Base-by-base conservation (phyloP, 129 eudicot genomes). In the Pseudognaphalium luteoalbum region DNA sequence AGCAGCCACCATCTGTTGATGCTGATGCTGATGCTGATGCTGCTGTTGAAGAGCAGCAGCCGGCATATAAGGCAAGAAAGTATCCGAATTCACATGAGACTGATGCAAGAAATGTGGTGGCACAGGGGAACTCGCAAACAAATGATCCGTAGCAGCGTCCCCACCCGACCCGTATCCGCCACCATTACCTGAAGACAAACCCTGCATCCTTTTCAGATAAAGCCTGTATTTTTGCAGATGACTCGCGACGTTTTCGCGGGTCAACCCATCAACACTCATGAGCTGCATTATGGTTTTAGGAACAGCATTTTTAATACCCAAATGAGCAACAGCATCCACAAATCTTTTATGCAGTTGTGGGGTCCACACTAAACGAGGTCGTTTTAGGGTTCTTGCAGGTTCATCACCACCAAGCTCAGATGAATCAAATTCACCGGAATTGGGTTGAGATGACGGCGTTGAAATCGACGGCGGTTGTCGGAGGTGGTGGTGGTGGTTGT, bases 221-320 rank as follows among this genome's bases (percentile, higher is more conserved):
- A 95, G 94, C 68, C 99, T 73, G 66, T 95, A 95, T 65, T 95
- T 95, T 50, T 95, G 99, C 41, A 95, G 42, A 61, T 95, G 99
- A 80, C 99, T 95, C 3, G 99, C 99, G 0, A 95, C 99, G 72
- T 93, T 93, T 76, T 93, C 98, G 0, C 98, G 79, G 10, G 98
- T 93, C 70, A 93, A 82, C 42, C 98, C 98, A 63, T 93, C 98
- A 1, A 93, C 97, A 75, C 95, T 88, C 98, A 93, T 93, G 37
- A 93, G 85, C 86, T 88, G 96, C 98, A 93, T 93, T 84, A 93
- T 93, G 1, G 98, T 93, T 83, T 93, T 93, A 19, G 98, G 98
- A 14, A 93, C 98, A 5, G 98, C 98, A 76, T 93, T 88, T 70
- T 93, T 93, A 66, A 93, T 93, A 74, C 98, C 98, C 64, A 93